A percentile compares a stretch with the other conserved stretches of the same genome.
These are phyloP conservation scores for Thelephora aurantiotincta DNA, from an alignment of 768 basidiomycete genomes.

Conservation along the genomic window DNA sequence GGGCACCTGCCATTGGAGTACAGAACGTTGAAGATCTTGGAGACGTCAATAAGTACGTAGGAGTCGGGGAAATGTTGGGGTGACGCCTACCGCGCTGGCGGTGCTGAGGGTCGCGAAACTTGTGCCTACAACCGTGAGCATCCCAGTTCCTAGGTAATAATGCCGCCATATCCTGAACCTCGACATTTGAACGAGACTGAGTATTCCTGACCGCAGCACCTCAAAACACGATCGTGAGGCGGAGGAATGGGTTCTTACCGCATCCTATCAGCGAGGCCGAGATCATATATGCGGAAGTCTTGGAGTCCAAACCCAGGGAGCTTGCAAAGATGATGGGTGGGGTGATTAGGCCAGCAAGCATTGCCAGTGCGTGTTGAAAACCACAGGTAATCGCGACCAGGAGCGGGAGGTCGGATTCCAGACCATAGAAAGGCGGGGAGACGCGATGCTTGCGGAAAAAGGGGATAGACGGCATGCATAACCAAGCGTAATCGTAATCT, in stretches of 20 bases:
- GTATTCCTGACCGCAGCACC: constrained; percentile 32
- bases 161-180: constrained; percentile 42
- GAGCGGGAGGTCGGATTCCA: constrained; percentile 61
- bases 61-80: background rate
- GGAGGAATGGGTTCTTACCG: constrained; percentile 26
- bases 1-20: constrained; percentile 73
- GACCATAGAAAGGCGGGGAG: constrained; percentile 59
- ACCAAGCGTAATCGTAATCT: constrained; percentile 62
- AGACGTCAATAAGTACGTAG: background rate
- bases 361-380: constrained; percentile 63
- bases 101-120: constrained; percentile 70
- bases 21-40: constrained; percentile 62
- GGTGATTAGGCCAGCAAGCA: constrained; percentile 73
- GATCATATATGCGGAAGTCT: constrained; percentile 61
- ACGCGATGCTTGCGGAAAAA: constrained; percentile 17
- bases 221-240: background rate
- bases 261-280: constrained; percentile 72
- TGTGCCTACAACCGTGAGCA: constrained; percentile 71
- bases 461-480: constrained; percentile 58
- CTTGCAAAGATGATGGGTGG: constrained; percentile 73
- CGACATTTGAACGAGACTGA: constrained; percentile 73
- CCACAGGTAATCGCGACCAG: constrained; percentile 61
- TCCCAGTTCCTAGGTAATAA: constrained; percentile 67
- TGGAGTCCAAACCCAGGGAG: constrained; percentile 40
- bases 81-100: constrained; percentile 40